Base-by-base conservation (phyloP, 139 green algal species). In the Ettlia oleoabundans region DNA sequence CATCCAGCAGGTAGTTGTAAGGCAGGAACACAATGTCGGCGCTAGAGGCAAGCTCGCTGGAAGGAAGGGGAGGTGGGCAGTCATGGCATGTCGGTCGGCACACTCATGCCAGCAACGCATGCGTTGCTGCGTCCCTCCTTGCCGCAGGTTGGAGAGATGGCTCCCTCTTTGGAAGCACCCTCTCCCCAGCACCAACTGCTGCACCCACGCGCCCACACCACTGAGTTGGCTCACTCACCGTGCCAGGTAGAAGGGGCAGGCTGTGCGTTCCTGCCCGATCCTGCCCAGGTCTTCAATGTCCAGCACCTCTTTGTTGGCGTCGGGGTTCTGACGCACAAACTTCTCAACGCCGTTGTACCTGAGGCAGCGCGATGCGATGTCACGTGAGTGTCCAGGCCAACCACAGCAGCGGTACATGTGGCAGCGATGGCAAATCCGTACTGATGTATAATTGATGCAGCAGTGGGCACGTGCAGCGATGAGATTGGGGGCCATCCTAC, bases 11-110 rank as follows among this genome's bases (percentile, higher is more conserved):
- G 88, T 99, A 99, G 86, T 98, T 98, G 92, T 99, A 99, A 1
- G 96, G 96, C 91, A 99, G 89, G 86, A 99, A 97, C 6, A 98
- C 72, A 18, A 99, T 85, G 63, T 99, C 94, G 2, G 93, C 93
- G 19, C 91, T 88, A 53, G 88, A 22, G 0, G 90, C 84, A 64
- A 95, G 74, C 24, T 88, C 88, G 0, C 92, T 88, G 24, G 90
- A 90, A 58, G 47, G 47, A 15, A 58, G 47, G 13, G 47, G 66
- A 35, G 38, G 19, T 15, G 21, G 58, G 21, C 21, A 66, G 58
- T 30, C 21, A 6, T 6, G 15, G 58, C 58, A 30, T 35, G 10
- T 15, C 58, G 10, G 30, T 41, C n/a, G n/a, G n/a, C n/a, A n/a
- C n/a, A n/a, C n/a, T n/a, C n/a, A n/a, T n/a, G n/a, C n/a, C n/a